Base-by-base conservation (phyloP, 768 basidiomycete genomes). In the Chalciporus piperatus region DNA sequence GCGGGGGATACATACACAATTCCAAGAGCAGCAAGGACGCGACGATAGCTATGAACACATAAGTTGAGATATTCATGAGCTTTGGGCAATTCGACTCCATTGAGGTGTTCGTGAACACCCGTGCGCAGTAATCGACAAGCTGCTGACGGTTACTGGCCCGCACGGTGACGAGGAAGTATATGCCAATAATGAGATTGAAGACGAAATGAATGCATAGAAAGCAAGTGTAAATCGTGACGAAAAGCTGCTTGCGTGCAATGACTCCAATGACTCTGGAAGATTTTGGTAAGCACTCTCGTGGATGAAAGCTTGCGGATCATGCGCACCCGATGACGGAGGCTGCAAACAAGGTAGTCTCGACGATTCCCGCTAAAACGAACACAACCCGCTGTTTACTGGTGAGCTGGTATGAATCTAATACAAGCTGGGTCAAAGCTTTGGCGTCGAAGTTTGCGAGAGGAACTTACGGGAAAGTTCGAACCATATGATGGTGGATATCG, bases 401-500 rank as follows among this genome's bases (percentile, higher is more conserved):
- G 48, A 54, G 51, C 11, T 68, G 48, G 68, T 70, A 41, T 50
- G 65, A 50, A 70, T 69, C 68, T 76, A 72, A 38, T 13, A 6
- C n/a, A 39, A 41, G 53, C 25, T 35, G 50, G 23, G 40, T 40
- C 40, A 45, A 23, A 45, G n/a, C 1, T 39, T 46, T 13, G 20
- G 27, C 2, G 27, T 7, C 2, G 42, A n/a, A 6, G 2, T 14
- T 10, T 20, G 3, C 9, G 37, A 27, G 35, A 13, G 41, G 42
- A 16, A 74, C 83, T 52, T 52, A 85, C 85, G 75, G 20, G 71
- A 72, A 16, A 85, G 66, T 61, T 85, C 81, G 62, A 80, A 83
- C 85, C 84, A 87, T 22, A 84, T 59, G 32, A 80, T 61, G 55
- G 80, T 64, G 3, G 81, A 73, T 28, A 86, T 69, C 16, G 78